Evolutionary conservation across 2,329 filamentous ascomycete genomes (phyloP), one percentile per base, ranked within the genome.

Genomic region (Colletotrichum liriopes): DNA sequence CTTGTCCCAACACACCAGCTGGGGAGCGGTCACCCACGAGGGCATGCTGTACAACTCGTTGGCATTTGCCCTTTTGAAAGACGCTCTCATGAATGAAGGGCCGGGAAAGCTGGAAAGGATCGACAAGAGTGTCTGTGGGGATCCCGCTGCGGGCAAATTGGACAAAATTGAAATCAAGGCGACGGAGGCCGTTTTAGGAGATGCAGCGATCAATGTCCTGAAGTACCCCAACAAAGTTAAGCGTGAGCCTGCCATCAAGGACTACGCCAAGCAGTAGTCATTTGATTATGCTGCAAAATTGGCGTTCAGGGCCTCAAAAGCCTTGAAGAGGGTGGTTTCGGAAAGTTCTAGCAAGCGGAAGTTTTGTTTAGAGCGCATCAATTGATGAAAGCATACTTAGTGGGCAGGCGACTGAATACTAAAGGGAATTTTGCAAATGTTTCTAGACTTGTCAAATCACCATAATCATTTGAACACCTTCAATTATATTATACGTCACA

Each of bases 21-120:
- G 86, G 85, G 76, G 77, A 0, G 79, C 86, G 60, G 87, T 87
- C 76, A 84, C 82, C 0, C 87, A 90, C 74, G 86, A 88, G 72
- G 84, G 84, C 14, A 80, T 86, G 39, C 78, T 90, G 49, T 72
- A 72, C 47, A 72, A 72, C 65, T 39, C 69, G 2, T 5, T 72
- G 23, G 69, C 69, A 2, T 72, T 87, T 76, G 87, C 86, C 20
- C 80, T 90, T 68, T 79, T 75, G 16, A 79, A 88, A 74, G 80
- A 81, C 11, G 74, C 74, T 0, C 29, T 75, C 18, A n/a, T 3
- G 7, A 59, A 72, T 12, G 65, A 72, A 3, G 69, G 69, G 0
- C 69, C 69, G 0, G 69, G 51, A 3, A 68, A 49, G 52, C 45
- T 72, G 16, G 65, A 68, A 1, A 58, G 59, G 16, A 64, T 72